phyloP scores from a whole-genome alignment of 768 basidiomycete species.

The Mycena epipterygia region DNA sequence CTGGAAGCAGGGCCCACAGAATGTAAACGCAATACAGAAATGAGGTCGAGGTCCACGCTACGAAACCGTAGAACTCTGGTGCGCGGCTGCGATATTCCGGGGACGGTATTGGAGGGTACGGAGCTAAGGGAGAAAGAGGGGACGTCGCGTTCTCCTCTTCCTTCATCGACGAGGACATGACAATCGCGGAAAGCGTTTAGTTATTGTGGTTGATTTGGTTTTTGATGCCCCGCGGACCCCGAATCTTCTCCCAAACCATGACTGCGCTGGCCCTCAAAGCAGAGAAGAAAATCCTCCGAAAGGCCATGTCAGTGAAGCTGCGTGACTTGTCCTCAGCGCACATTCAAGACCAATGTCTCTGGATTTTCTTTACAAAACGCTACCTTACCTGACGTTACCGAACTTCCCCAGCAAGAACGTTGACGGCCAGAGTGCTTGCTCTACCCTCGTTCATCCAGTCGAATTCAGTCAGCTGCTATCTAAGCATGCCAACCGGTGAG shows the following conservation, averaged over 20 bases:
- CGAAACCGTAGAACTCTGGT: constrained; percentile 92
- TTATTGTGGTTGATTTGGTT: neutral
- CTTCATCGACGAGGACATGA: neutral
- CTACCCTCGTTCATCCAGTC: constrained; percentile 65
- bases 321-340: constrained; percentile 56
- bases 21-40: constrained; percentile 78
- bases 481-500: constrained; percentile 85
- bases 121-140: constrained; percentile 59
- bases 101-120: constrained; percentile 53
- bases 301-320: constrained; percentile 60
- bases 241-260: neutral
- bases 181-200: neutral
- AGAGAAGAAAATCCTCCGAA: constrained; percentile 72
- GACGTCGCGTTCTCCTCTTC: constrained; percentile 52
- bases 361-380: neutral
- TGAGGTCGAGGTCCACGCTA: constrained; percentile 84
- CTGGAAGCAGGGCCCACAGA: constrained; percentile 86
- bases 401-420: constrained; percentile 59
- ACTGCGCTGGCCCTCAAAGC: constrained; percentile 46
- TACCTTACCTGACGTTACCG: constrained; percentile 8
- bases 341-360: constrained; percentile 74
- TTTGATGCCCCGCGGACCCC: neutral
- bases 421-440: constrained; percentile 62
- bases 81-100: constrained; percentile 73
- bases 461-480: constrained; percentile 76